A percentile compares a stretch with the other conserved stretches of the same genome.
These are phyloP conservation scores for Schizosaccharomyces octosporus DNA, from an alignment of 805 yeast genomes.

Conservation along the genomic window DNA sequence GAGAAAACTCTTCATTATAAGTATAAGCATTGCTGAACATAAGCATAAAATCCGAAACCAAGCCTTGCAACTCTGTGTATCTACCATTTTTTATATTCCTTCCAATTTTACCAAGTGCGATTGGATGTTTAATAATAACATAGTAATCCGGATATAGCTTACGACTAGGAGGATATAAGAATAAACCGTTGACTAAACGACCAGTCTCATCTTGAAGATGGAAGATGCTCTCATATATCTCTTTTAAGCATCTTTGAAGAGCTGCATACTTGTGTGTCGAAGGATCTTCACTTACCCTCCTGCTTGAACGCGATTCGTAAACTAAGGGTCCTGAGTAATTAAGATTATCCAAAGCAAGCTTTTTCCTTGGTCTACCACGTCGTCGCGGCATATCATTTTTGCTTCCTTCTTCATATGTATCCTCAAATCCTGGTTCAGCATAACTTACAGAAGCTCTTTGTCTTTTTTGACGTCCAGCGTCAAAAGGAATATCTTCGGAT, in stretches of 20 bases:
- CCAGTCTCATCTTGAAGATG: constrained; percentile 20
- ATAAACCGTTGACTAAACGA: constrained; percentile 11
- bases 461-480: background rate
- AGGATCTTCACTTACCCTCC: background rate
- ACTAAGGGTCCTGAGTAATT: background rate
- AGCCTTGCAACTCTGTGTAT: constrained; percentile 17
- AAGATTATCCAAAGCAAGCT: background rate
- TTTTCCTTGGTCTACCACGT: background rate
- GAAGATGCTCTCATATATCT: background rate
- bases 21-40: constrained; percentile 59
- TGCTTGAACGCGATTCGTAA: background rate
- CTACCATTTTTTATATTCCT: background rate
- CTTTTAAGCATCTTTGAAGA: background rate
- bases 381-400: background rate
- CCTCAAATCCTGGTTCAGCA: background rate
- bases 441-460: background rate
- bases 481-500: background rate
- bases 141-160: constrained; percentile 62
- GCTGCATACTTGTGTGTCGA: background rate
- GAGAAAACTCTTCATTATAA: constrained; percentile 51
- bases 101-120: constrained; percentile 36
- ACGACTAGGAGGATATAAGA: constrained; percentile 46
- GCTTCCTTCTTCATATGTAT: background rate
- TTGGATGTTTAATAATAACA: constrained; percentile 44
- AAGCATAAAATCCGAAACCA: constrained; percentile 31